phyloP scores from a whole-genome alignment of 2,329 filamentous ascomycete genomes.

The Leptosphaerulina australis region DNA sequence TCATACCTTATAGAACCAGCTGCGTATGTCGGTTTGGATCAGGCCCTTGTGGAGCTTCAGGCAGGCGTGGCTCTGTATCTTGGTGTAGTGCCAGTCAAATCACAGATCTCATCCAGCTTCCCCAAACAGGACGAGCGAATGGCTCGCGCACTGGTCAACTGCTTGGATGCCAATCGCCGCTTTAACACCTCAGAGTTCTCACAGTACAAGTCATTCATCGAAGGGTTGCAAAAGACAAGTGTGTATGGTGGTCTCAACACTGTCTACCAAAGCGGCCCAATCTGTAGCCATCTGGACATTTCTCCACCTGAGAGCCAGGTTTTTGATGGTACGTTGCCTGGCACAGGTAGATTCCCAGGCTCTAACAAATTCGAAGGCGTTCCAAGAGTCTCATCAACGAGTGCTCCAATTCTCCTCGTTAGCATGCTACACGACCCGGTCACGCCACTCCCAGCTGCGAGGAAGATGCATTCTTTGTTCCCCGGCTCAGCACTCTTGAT shows the following conservation, averaged over 20 bases:
- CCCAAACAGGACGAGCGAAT: constrained; percentile 10
- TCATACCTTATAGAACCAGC: constrained; percentile 4
- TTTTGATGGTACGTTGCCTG: constrained; percentile 23
- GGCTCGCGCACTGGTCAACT: constrained; percentile 16
- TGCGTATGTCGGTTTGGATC: background rate
- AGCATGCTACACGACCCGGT: constrained; percentile 56
- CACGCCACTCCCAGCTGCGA: constrained; percentile 55
- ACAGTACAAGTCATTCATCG: constrained; percentile 6
- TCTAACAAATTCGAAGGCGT: constrained; percentile 2
- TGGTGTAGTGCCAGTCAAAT: background rate
- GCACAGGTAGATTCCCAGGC: background rate
- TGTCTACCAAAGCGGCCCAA: constrained; percentile 11
- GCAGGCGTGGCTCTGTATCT: constrained; percentile 4
- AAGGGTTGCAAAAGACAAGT: constrained; percentile 3
- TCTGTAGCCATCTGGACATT: constrained; percentile 24
- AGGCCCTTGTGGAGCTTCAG: constrained; percentile 17
- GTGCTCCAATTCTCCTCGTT: constrained; percentile 21
- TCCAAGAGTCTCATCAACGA: constrained; percentile 9
- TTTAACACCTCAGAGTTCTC: constrained; percentile 20
- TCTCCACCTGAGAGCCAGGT: constrained; percentile 26
- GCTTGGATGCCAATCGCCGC: constrained; percentile 21
- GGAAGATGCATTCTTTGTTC: constrained; percentile 38
- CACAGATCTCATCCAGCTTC: constrained; percentile 1
- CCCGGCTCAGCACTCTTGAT: constrained; percentile 52
- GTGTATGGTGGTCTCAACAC: constrained; percentile 18